Conservation (phyloP, 148 eudicot genomes). For the Drosera capensis region DNA sequence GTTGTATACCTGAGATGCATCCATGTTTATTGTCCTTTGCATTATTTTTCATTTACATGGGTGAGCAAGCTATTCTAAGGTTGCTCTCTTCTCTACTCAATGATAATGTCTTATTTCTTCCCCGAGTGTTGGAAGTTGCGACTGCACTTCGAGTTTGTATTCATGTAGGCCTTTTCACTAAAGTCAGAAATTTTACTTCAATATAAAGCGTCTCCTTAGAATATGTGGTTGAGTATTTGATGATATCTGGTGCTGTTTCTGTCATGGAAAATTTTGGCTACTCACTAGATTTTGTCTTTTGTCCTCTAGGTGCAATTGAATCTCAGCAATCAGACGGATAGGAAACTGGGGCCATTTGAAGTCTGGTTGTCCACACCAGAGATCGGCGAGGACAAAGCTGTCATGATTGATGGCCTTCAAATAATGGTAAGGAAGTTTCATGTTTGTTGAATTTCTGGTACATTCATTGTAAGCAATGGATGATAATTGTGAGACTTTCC, state of each 20-base stretch:
- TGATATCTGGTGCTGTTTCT: neutral
- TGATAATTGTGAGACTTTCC: neutral
- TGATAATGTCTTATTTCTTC: too few relatives aligned
- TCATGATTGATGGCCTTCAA: conserved; percentile 83
- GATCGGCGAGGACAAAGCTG: conserved; percentile 50
- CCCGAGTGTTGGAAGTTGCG: too few relatives aligned
- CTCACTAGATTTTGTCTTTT: conserved; percentile 4
- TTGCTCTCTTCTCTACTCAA: too few relatives aligned
- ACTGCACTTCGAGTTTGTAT: too few relatives aligned
- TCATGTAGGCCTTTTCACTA: too few relatives aligned
- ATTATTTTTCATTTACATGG: too few relatives aligned
- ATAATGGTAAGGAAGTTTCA: conserved; percentile 34
- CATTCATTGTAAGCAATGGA: neutral
- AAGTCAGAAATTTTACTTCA: too few relatives aligned
- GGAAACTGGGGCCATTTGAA: conserved; percentile 80
- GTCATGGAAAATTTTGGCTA: neutral
- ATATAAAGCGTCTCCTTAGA: too few relatives aligned
- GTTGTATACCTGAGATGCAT: too few relatives aligned
- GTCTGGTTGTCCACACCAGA: conserved; percentile 61
- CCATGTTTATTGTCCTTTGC: too few relatives aligned
- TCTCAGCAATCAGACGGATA: conserved; percentile 73
- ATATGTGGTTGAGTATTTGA: too few relatives aligned
- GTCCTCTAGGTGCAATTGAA: conserved; percentile 49
- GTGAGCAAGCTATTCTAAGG: too few relatives aligned
- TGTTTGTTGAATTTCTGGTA: neutral